Conservation (phyloP, 805 yeast genomes). For the Ogataea degrootiae region DNA sequence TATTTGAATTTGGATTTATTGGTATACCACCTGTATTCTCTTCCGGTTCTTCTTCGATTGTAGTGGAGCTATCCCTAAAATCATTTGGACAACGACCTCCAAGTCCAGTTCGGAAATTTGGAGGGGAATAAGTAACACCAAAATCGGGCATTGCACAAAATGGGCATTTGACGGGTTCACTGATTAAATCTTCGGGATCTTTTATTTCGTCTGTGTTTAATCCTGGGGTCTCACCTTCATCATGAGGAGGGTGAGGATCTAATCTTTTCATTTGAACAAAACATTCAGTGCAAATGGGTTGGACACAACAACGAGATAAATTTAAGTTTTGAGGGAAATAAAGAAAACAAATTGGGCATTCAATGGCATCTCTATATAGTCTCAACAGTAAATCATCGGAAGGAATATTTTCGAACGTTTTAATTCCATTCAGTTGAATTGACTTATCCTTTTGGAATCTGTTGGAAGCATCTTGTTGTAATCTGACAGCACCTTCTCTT, state of each 20-base stretch:
- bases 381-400: constrained; percentile 45
- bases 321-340: constrained; percentile 78
- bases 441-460: constrained; percentile 29
- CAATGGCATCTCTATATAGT: constrained; percentile 65
- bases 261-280: constrained; percentile 90
- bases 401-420: constrained; percentile 29
- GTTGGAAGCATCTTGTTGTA: constrained; percentile 33
- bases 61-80: constrained; percentile 24
- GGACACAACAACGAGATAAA: constrained; percentile 81
- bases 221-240: constrained; percentile 33
- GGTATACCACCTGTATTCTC: constrained; percentile 1
- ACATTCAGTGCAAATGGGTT: constrained; percentile 93
- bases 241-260: constrained; percentile 93
- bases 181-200: constrained; percentile 61
- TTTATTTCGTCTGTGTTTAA: constrained; percentile 18
- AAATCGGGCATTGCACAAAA: constrained; percentile 86
- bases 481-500: constrained; percentile 33
- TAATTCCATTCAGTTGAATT: constrained; percentile 22
- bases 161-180: constrained; percentile 90
- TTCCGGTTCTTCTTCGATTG: constrained; percentile 22
- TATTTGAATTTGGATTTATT: not conserved
- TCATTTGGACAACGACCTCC: constrained; percentile 48
- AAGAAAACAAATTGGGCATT: constrained; percentile 93
- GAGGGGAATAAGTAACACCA: constrained; percentile 78
- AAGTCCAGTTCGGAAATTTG: constrained; percentile 52